A percentile compares a stretch with the other conserved stretches of the same genome.
Conservation (phyloP, 2,329 filamentous ascomycete species). For the Talaromyces pinophilus region DNA sequence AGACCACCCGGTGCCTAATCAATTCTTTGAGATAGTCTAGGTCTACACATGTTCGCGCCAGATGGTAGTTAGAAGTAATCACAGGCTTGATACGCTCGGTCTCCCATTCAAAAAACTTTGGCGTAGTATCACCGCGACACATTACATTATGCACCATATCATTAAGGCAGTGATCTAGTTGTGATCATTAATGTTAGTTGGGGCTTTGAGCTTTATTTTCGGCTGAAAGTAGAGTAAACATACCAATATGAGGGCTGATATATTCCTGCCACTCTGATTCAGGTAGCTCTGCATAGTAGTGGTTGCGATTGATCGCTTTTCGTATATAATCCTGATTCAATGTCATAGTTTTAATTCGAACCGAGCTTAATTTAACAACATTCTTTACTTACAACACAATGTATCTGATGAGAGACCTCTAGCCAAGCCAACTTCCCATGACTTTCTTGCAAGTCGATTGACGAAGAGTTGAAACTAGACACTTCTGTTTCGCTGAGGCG, state of each 20-base stretch:
- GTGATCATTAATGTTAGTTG: neutral
- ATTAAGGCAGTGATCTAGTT: conserved; percentile 9
- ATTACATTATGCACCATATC: conserved; percentile 12
- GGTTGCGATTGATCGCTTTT: conserved; percentile 10
- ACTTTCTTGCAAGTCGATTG: conserved; percentile 16
- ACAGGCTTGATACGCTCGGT: conserved; percentile 9
- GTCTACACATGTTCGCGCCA: conserved; percentile 16
- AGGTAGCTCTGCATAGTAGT: conserved; percentile 3
- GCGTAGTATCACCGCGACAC: conserved; percentile 14
- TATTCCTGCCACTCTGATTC: conserved; percentile 9
- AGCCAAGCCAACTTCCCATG: conserved; percentile 9
- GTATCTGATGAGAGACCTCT: conserved; percentile 13
- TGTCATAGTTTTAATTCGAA: neutral
- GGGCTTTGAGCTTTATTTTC: neutral
- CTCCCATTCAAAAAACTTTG: conserved; percentile 19
- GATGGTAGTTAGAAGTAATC: conserved; percentile 12
- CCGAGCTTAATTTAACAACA: neutral
- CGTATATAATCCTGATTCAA: conserved; percentile 8
- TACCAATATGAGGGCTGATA: conserved; percentile 17
- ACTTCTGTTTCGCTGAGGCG: conserved; percentile 4
- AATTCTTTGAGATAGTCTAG: conserved; percentile 13
- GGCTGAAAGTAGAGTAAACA: neutral
- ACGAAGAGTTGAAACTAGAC: conserved; percentile 9
- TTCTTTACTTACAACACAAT: conserved; percentile 15
- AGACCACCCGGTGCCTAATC: conserved; percentile 3